Base-by-base conservation (phyloP, 2,329 filamentous ascomycete genomes). In the Sporothrix curviconia region DNA sequence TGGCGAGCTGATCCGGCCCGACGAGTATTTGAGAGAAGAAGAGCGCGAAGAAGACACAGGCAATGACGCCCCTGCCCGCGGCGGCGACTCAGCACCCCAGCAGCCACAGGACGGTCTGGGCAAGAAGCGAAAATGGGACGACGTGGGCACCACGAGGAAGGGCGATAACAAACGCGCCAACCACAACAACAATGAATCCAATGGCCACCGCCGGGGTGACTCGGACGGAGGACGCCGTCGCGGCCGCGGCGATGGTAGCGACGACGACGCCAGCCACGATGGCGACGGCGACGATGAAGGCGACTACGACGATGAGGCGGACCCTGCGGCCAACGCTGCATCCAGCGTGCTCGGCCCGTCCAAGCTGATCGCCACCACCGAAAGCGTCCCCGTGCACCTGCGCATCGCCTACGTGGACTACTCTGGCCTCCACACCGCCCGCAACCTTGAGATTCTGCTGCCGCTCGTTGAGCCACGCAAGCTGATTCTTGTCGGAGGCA, bases 121-220 rank as follows among this genome's bases (percentile, higher is more conserved):
- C 17, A 92, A 92, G 75, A 99, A 99, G 73, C 83, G 94, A 60
- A 95, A 90, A 71, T 97, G 92, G 90, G 89, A 92, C 63, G 90
- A 95, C 60, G 74, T 82, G 22, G 78, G 75, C 3, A 66, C 9
- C 11, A 17, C 12, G 3, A 15, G 32, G 19, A 8, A 42, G 30
- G 37, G 25, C 36, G 40, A 25, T 37, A 24, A 78, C 64, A 92
- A 89, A 68, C 81, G 86, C 25, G 76, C 81, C 11, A 82, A 83
- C 42, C 63, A 72, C 7, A 70, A 68, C 50, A 70, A 70, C 34
- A 22, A 5, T 17, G 15, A 39, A 28, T 19, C 19, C 25, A 46
- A 24, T 9, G 39, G 68, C 67, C 30, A 72, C 56, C 37, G 44
- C 8, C 44, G 36, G 3, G 49, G 32, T 7, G 47, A 28, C 12